A percentile compares a stretch with the other conserved stretches of the same genome.
Evolutionary conservation across 306 rosid genomes (phyloP).

Genomic region (Citrullus colocynthis): DNA sequence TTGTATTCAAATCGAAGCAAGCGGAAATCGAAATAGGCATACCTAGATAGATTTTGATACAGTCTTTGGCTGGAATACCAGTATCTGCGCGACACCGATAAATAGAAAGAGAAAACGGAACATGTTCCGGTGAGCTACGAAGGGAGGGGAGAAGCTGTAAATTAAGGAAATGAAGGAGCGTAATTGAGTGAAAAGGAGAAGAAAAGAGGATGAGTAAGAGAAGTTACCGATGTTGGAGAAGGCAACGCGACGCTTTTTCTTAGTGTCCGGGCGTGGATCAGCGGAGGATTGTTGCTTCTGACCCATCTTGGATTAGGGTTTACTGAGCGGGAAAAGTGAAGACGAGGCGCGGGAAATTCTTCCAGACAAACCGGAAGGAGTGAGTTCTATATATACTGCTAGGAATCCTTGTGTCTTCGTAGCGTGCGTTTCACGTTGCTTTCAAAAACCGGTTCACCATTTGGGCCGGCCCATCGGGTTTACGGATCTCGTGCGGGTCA

Average conservation of each 20-base stretch:
- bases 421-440: background rate
- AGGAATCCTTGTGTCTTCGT: background rate
- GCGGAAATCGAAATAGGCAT: background rate
- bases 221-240: constrained; percentile 35
- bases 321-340: constrained; percentile 38
- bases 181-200: background rate
- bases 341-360: constrained; percentile 50
- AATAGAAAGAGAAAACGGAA: background rate
- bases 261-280: constrained; percentile 27
- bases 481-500: background rate
- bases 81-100: constrained; percentile 28
- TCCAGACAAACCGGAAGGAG: background rate
- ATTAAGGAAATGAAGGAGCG: background rate
- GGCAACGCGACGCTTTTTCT: constrained; percentile 70
- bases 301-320: constrained; percentile 73
- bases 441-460: background rate
- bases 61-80: constrained; percentile 74
- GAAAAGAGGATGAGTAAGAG: background rate
- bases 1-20: background rate
- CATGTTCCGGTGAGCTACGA: background rate
- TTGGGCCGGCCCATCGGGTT: constrained; percentile 1
- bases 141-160: background rate
- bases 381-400: background rate
- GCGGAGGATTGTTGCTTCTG: constrained; percentile 42
- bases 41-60: constrained; percentile 73